Conservation (phyloP, 352 stramenopile genomes). For the Globisporangium canariense region DNA sequence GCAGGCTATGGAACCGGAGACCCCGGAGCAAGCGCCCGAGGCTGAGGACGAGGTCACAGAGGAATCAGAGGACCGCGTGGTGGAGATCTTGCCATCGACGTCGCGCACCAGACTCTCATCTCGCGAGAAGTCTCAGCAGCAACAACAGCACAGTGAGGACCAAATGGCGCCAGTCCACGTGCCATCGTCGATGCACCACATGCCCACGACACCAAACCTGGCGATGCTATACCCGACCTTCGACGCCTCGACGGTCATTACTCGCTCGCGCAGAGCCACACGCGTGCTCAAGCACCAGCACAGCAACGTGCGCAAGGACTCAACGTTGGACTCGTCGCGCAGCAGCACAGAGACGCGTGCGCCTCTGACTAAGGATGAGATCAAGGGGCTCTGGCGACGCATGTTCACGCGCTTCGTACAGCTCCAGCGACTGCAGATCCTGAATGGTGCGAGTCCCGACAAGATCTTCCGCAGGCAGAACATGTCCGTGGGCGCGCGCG, state of each 20-base stretch:
- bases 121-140: constrained; percentile 2
- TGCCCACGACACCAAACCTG: constrained; percentile 23
- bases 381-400: constrained; percentile 40
- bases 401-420: constrained; percentile 56
- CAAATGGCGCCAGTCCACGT: neutral
- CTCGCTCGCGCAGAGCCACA: constrained; percentile 33
- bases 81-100: constrained; percentile 6
- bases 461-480: constrained; percentile 57
- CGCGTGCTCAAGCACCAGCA: constrained; percentile 25
- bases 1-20: neutral
- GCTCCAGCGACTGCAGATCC: constrained; percentile 45
- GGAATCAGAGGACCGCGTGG: constrained; percentile 11
- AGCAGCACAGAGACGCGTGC: constrained; percentile 9
- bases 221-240: constrained; percentile 15
- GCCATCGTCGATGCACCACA: constrained; percentile 20
- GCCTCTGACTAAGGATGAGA: constrained; percentile 34
- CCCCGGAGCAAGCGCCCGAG: constrained; percentile 9
- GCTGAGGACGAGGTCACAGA: constrained; percentile 6
- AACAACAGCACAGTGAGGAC: neutral
- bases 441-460: constrained; percentile 49
- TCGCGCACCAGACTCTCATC: neutral
- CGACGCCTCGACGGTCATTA: constrained; percentile 10
- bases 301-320: constrained; percentile 24
- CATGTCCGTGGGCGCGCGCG: constrained; percentile 58
- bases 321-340: neutral